Conservation (phyloP, 2,329 filamentous ascomycete genomes). For the Cercospora nicotianae region DNA sequence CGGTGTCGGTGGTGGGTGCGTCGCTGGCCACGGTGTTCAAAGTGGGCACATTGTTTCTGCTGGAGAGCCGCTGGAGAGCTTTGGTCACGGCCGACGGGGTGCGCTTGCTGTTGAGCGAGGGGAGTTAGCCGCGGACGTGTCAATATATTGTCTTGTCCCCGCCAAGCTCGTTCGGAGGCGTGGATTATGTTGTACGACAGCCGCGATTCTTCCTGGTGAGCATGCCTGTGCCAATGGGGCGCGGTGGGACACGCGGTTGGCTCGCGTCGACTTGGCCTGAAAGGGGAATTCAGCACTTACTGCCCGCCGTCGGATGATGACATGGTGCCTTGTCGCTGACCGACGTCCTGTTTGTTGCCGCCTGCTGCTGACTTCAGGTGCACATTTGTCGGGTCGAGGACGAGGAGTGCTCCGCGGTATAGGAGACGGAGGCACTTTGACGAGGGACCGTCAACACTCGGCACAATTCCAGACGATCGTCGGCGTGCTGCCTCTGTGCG, state of each 20-base stretch:
- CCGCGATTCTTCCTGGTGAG: not conserved
- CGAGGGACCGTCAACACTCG: not conserved
- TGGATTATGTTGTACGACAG: not conserved
- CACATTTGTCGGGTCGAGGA: not conserved
- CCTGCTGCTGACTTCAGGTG: not conserved
- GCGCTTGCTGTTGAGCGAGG: conserved; percentile 41
- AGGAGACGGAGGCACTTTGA: not conserved
- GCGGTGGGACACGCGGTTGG: not conserved
- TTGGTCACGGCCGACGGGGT: conserved; percentile 55
- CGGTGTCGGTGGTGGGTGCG: conserved; percentile 12
- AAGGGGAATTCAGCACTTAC: conserved; percentile 4
- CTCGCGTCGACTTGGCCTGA: conserved; percentile 7
- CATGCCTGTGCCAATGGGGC: not conserved
- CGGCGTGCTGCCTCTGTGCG: not conserved
- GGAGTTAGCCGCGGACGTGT: not conserved
- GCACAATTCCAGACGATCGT: not conserved
- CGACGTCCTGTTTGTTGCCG: not conserved
- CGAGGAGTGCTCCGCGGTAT: not conserved
- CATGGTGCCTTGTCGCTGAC: conserved; percentile 2
- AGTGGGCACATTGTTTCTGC: conserved; percentile 45
- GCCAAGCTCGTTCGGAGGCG: not conserved
- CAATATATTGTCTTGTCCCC: not conserved
- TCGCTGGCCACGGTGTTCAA: conserved; percentile 20
- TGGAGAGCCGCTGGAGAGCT: conserved; percentile 54
- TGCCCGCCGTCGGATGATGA: conserved; percentile 13